Evolutionary conservation across 2,329 filamentous ascomycete species (phyloP).

Genomic region (Diaporthe caulivora): DNA sequence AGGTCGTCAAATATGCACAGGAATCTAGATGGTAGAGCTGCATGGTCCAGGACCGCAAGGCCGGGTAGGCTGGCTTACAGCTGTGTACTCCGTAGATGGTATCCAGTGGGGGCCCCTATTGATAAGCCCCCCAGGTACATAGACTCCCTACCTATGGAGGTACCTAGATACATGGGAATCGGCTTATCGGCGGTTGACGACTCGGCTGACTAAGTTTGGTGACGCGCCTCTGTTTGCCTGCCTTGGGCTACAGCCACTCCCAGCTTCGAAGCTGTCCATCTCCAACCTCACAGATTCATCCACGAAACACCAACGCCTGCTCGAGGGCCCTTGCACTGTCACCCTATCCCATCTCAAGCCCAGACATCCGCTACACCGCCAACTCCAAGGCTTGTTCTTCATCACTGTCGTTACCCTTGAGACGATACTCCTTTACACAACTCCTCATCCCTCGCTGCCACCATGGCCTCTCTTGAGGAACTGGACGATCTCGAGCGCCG

Average conservation of each 20-base stretch:
- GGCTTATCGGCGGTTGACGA: constrained; percentile 11
- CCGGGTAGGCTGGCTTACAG: too few species aligned
- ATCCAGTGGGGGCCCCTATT: too few species aligned
- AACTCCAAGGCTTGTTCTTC: not conserved
- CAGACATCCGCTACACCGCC: not conserved
- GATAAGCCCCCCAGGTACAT: not conserved
- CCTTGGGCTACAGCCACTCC: constrained; percentile 12
- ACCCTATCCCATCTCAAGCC: not conserved
- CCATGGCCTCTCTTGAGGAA: constrained; percentile 92
- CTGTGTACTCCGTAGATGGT: too few species aligned
- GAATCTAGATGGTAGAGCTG: not conserved
- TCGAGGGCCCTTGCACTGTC: not conserved
- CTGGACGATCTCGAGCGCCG: constrained; percentile 89
- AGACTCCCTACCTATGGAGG: too few species aligned
- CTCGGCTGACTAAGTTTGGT: constrained; percentile 28
- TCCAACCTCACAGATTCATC: constrained; percentile 12
- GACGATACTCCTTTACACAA: not conserved
- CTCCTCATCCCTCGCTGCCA: constrained; percentile 42
- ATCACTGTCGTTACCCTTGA: not conserved
- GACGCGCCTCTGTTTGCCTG: constrained; percentile 34
- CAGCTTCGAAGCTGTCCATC: constrained; percentile 29
- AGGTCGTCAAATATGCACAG: not conserved
- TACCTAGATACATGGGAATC: too few species aligned
- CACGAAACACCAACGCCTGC: not conserved
- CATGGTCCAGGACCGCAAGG: not conserved